phyloP scores from a whole-genome alignment of 1,284 basidiomycete species.

The Papiliotrema laurentii region DNA sequence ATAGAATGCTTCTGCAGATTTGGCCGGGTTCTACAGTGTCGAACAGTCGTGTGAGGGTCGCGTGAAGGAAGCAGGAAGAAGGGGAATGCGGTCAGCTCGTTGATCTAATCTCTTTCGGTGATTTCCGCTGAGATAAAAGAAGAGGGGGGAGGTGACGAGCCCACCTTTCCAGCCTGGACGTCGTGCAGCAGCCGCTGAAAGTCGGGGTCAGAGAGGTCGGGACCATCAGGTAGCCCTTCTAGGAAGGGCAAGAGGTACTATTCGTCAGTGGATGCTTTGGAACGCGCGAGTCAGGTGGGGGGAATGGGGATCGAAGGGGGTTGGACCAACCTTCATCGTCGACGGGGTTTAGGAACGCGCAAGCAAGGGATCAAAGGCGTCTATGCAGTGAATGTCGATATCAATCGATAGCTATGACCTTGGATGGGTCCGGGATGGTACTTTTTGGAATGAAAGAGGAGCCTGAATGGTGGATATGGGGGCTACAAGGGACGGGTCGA shows the following conservation, averaged over 20 bases:
- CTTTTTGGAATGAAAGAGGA: too few species aligned
- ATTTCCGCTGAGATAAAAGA: conserved; percentile 3
- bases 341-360: conserved; percentile 4
- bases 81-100: background rate
- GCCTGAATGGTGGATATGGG: conserved; percentile 4
- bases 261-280: conserved; percentile 30
- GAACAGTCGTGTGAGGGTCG: background rate
- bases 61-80: background rate
- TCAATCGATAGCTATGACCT: conserved; percentile 26
- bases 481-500: background rate
- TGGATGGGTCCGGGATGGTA: too few species aligned
- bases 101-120: background rate
- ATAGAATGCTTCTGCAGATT: conserved; percentile 81
- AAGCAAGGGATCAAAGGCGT: background rate
- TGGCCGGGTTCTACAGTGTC: conserved; percentile 53
- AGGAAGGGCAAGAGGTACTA: conserved; percentile 50
- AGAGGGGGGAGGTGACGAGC: too few species aligned
- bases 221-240: conserved; percentile 43
- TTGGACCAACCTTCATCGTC: conserved; percentile 40
- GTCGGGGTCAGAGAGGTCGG: conserved; percentile 42
- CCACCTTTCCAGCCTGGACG: conserved; percentile 47
- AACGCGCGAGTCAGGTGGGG: conserved; percentile 10
- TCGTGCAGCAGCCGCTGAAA: conserved; percentile 48
- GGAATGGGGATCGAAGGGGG: conserved; percentile 6
- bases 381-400: conserved; percentile 14